Evolutionary conservation across 176 grass and related monocot genomes (phyloP).

Genomic region (Canna indica): DNA sequence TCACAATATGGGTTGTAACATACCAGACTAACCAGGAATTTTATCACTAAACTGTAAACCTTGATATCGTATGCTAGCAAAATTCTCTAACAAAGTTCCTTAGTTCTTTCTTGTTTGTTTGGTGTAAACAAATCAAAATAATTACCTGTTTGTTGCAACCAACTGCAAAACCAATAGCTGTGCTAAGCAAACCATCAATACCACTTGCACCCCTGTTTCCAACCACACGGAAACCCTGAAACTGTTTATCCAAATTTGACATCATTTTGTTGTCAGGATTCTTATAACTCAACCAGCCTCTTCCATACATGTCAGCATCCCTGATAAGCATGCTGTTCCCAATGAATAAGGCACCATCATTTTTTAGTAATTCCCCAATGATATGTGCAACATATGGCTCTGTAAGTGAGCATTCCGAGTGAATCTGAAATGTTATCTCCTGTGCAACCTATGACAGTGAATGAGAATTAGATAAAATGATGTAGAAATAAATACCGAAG

Average conservation of each 20-base stretch:
- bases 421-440: conserved; percentile 70
- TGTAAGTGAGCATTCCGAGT: conserved; percentile 56
- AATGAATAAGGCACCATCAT: conserved; percentile 57
- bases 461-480: conserved; percentile 21
- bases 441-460: conserved; percentile 41
- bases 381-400: conserved; percentile 81
- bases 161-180: conserved; percentile 72
- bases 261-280: conserved; percentile 21
- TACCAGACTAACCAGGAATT: too few relatives aligned
- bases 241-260: conserved; percentile 29
- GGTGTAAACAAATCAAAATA: neutral
- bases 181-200: conserved; percentile 96
- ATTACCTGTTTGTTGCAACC: conserved; percentile 72
- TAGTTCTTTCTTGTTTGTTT: neutral
- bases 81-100: neutral
- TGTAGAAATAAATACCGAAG: neutral
- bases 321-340: conserved; percentile 93
- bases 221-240: conserved; percentile 52
- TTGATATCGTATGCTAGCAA: neutral
- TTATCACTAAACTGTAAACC: too few relatives aligned
- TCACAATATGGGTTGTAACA: too few relatives aligned
- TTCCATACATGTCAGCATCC: conserved; percentile 91
- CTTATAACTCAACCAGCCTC: conserved; percentile 38
- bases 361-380: conserved; percentile 53
- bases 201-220: conserved; percentile 98